Evolutionary conservation across 2,329 filamentous ascomycete species (phyloP), one percentile per base, ranked within the genome.

Genomic region (Scleromitrula shiraiana): DNA sequence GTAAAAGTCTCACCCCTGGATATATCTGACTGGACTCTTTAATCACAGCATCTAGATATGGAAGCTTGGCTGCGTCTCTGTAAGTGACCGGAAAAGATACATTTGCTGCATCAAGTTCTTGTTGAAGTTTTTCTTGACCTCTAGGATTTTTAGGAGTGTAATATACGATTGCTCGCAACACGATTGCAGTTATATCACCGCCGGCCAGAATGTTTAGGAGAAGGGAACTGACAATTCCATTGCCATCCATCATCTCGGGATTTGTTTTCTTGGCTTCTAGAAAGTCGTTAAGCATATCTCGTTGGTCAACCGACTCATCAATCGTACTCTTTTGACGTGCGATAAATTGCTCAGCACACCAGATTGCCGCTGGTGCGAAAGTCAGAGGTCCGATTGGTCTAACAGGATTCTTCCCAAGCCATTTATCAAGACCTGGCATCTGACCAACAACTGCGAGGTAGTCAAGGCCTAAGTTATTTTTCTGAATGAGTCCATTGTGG

Each of bases 21-120:
- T 74, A 68, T 1, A 73, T 52, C 2, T 74, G 66, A 51, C 74
- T 62, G 0, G 66, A 61, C 51, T 77, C 74, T 19, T 68, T 69
- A 20, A 77, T 62, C 1, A 73, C 67, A 0, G 73, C 70, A 39
- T 71, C 63, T 1, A 48, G 23, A 23, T 43, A 43, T 10, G 30
- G 30, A 9, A 48, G 45, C 5, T 36, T 42, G 24, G 8, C 15
- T 17, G 36, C 43, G 1, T 36, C 49, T 22, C 19, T 33, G 7
- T 50, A 50, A 0, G 12, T n/a, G 2, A 50, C 37, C 2, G 37
- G 29, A 9, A 2, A 12, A 14, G 30, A 23, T 5, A 27, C 7
- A 14, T 22, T 32, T 10, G 26, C 26, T 6, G 36, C 14, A 10
- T 41, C 20, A 8, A 46, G 26, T 17, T 46, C 44, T 27, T 12